These are phyloP conservation scores for Waltergamsia citrina DNA, from an alignment of 2,329 filamentous ascomycete species.

Conservation along the genomic window DNA sequence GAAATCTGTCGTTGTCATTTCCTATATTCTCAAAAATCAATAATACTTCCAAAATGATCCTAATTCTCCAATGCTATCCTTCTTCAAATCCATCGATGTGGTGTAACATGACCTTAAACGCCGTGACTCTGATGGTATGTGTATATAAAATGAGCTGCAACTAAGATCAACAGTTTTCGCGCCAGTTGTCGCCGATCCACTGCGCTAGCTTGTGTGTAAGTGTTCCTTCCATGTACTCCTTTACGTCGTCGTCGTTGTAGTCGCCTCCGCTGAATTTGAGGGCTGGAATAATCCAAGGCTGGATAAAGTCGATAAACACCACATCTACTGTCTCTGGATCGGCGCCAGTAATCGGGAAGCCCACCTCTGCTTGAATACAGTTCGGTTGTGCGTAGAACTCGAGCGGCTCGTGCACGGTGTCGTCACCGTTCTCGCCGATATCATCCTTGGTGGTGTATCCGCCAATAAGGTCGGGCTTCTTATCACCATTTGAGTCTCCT, in stretches of 20 bases:
- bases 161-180: constrained; percentile 31
- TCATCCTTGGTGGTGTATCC: constrained; percentile 92
- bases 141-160: no score
- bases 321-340: constrained; percentile 71
- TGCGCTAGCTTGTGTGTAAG: constrained; percentile 45
- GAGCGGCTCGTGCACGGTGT: constrained; percentile 72
- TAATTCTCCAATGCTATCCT: no score
- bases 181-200: constrained; percentile 54
- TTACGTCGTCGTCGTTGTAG: constrained; percentile 36
- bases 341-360: constrained; percentile 41
- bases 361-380: constrained; percentile 62
- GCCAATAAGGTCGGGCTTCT: constrained; percentile 35
- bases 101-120: no score
- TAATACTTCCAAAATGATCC: no score
- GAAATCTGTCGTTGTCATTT: no score
- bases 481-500: constrained; percentile 17
- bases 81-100: no score
- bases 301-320: constrained; percentile 85
- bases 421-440: constrained; percentile 74
- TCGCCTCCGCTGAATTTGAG: constrained; percentile 51
- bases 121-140: background rate
- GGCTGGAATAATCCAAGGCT: constrained; percentile 70
- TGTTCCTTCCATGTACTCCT: constrained; percentile 41
- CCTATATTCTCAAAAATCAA: no score
- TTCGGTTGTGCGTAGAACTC: constrained; percentile 74